Evolutionary conservation across 1,284 basidiomycete species (phyloP).

Genomic region (Gymnopus androsaceus): DNA sequence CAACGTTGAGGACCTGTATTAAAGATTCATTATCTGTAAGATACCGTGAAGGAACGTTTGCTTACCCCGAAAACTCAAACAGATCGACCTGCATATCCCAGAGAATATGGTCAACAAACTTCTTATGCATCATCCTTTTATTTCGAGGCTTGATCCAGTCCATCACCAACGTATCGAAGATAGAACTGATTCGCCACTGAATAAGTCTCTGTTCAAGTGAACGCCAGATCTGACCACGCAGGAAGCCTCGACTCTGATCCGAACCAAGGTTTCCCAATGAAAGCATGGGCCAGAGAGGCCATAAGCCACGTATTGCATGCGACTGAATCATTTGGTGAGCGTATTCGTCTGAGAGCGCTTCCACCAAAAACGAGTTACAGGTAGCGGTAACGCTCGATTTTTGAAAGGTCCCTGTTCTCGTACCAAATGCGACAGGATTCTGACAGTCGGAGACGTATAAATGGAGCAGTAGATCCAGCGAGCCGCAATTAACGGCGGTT

Average conservation of each 20-base stretch:
- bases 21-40: too few relatives aligned
- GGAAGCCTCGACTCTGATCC: not conserved
- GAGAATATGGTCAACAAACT: too few relatives aligned
- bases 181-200: constrained; percentile 11
- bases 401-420: not conserved
- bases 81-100: too few relatives aligned
- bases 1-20: too few relatives aligned
- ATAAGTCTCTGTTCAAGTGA: not conserved
- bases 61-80: too few relatives aligned
- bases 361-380: constrained; percentile 7
- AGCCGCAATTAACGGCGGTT: constrained; percentile 1
- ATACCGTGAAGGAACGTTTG: too few relatives aligned
- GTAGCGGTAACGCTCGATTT: constrained; percentile 5
- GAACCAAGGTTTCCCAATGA: not conserved
- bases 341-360: not conserved
- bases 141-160: too few relatives aligned
- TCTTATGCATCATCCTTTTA: too few relatives aligned
- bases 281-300: not conserved
- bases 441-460: constrained; percentile 13
- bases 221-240: not conserved
- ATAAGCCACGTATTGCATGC: constrained; percentile 1
- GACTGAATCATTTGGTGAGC: not conserved
- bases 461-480: constrained; percentile 8
- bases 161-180: not conserved
- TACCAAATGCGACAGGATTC: not conserved